Evolutionary conservation across 164 flowering plant species (phyloP).

Genomic region (Euptelea pleiosperma): DNA sequence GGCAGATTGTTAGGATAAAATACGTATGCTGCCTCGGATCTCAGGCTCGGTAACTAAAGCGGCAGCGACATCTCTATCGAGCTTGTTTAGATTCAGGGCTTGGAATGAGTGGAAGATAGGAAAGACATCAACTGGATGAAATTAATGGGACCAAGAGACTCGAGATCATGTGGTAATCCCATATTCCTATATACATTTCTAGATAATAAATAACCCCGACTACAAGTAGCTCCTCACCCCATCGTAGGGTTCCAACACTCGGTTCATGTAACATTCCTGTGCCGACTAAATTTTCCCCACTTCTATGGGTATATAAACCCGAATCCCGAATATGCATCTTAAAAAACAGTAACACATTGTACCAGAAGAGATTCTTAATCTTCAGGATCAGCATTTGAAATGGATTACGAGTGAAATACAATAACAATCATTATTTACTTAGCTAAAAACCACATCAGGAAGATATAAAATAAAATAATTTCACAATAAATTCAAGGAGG

Average conservation of each 20-base stretch:
- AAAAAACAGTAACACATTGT: not conserved
- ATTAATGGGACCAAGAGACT: not conserved
- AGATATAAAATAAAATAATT: not conserved
- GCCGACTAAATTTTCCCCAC: too few species aligned
- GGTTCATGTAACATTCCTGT: too few species aligned
- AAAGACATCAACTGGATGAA: not conserved
- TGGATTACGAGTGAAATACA: not conserved
- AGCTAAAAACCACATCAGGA: not conserved
- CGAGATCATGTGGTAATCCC: not conserved
- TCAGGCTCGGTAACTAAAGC: not conserved
- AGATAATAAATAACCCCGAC: too few species aligned
- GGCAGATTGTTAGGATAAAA: not conserved
- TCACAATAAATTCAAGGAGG: slow-evolving; percentile 12
- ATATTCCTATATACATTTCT: too few species aligned
- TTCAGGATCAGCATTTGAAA: not conserved
- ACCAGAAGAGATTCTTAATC: not conserved
- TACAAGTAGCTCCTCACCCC: too few species aligned
- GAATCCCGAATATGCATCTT: not conserved
- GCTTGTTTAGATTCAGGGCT: not conserved
- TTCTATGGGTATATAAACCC: too few species aligned
- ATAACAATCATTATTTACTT: too few species aligned
- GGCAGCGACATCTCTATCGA: too few species aligned
- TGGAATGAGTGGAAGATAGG: not conserved
- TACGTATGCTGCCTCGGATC: too few species aligned
- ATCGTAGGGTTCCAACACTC: too few species aligned